phyloP scores from a whole-genome alignment of 257 asterid species.

The Scutellaria minor region DNA sequence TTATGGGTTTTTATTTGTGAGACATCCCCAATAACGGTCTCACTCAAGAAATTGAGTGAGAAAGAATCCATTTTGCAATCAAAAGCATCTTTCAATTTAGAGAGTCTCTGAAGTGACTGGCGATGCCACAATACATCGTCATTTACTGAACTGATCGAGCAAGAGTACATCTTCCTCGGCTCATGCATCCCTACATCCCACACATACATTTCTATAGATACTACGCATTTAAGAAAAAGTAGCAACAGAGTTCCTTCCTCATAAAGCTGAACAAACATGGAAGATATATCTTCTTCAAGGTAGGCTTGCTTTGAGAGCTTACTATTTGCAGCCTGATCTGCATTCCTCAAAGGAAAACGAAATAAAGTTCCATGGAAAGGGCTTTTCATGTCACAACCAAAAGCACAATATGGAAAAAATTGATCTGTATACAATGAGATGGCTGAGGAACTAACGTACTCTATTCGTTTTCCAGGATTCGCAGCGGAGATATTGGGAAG shows the following conservation, averaged over 20 bases:
- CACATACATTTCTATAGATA: slow-evolving; percentile 79
- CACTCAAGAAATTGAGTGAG: slow-evolving; percentile 79
- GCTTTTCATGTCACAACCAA: slow-evolving; percentile 91
- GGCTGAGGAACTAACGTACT: slow-evolving; percentile 86
- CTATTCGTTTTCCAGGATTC: slow-evolving; percentile 96
- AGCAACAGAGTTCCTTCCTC: slow-evolving; percentile 86
- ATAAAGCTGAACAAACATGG: slow-evolving; percentile 80
- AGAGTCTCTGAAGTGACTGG: slow-evolving; percentile 68
- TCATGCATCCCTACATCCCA: slow-evolving; percentile 80
- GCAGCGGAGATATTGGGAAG: slow-evolving; percentile 85
- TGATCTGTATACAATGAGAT: slow-evolving; percentile 82
- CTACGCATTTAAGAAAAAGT: slow-evolving; percentile 81
- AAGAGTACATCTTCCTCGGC: slow-evolving; percentile 77
- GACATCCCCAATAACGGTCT: slow-evolving; percentile 62
- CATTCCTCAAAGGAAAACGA: slow-evolving; percentile 96
- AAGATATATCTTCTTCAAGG: slow-evolving; percentile 78
- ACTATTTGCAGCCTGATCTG: slow-evolving; percentile 84
- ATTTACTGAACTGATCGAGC: slow-evolving; percentile 60
- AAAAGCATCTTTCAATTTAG: slow-evolving; percentile 49
- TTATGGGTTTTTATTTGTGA: slow-evolving; percentile 58
- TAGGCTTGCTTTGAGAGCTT: slow-evolving; percentile 93
- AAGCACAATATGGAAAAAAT: slow-evolving; percentile 89
- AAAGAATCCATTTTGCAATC: slow-evolving; percentile 67
- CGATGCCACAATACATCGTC: slow-evolving; percentile 75
- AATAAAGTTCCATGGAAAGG: slow-evolving; percentile 92